Base-by-base conservation (phyloP, 352 stramenopile genomes). In the Elongisporangium undulatum region DNA sequence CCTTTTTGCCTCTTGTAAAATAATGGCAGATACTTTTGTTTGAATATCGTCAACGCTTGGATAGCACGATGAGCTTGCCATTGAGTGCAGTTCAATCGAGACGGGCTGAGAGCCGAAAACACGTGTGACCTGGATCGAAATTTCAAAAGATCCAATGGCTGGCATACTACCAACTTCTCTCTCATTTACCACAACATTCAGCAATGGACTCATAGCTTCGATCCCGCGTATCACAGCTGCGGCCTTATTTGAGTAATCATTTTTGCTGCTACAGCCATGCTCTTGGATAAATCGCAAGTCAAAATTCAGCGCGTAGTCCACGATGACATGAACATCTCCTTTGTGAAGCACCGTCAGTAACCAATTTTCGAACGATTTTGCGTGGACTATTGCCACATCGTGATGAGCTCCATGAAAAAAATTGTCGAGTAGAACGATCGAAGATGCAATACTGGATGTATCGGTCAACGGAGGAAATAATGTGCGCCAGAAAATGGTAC, bases 341-440 rank as follows among this genome's bases (percentile, higher is more conserved):
- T 64, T 56, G 58, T 87, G 76, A 13, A 90, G 48, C 13, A 77
- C 71, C 8, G 73, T 72, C 0, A 90, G 61, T 20, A 89, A 38
- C 10, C 85, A 34, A n/a, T 79, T 83, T 51, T 87, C 81, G 19
- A 90, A 86, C 2, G 72, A 84, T 23, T 79, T 86, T 15, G 71
- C 19, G 9, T 58, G 72, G 20, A 59, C 39, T 51, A 70, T 41
- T 1, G 64, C 67, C 4, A 79, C 52, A 45, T 90, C 81, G 19
- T 80, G 39, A 53, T 90, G 73, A 1, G 74, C 72, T 16, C 75
- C 75, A 52, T 90, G 72, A 22, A 74, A 88, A 38, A 90, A 89
- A 26, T 86, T 87, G 19, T 69, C 67, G 8, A 87, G 39, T 2
- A 90, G 50, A 4, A 76, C 66, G 45, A 87, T 72, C 5, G 58